phyloP scores from a whole-genome alignment of 805 yeast species.

The Barnettozyma vustinii region DNA sequence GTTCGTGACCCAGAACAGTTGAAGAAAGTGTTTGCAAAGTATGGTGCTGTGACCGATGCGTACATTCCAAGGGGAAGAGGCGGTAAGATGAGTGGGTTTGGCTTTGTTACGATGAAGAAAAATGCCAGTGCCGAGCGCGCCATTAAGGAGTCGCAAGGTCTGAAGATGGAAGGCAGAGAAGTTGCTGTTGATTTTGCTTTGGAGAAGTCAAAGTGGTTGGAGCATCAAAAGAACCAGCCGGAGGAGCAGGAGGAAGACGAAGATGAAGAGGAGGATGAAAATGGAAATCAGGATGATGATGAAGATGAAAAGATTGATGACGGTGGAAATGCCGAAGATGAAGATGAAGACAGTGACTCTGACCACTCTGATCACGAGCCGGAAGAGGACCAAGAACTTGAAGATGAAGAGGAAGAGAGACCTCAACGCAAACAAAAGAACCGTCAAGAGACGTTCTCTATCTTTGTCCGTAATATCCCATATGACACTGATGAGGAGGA shows the following conservation, averaged over 20 bases:
- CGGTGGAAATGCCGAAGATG: constrained; percentile 24
- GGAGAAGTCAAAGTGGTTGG: constrained; percentile 81
- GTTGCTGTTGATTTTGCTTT: constrained; percentile 94
- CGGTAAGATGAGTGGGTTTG: constrained; percentile 92
- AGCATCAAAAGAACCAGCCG: constrained; percentile 40
- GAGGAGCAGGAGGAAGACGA: constrained; percentile 35
- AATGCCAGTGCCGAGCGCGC: constrained; percentile 74
- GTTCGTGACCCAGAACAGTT: constrained; percentile 72
- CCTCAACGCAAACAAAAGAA: constrained; percentile 39
- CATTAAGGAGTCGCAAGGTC: constrained; percentile 63
- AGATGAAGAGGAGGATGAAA: constrained; percentile 29
- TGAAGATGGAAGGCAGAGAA: constrained; percentile 81
- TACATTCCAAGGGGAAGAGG: constrained; percentile 83
- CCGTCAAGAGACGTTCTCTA: constrained; percentile 62
- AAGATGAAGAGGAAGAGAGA: constrained; percentile 29
- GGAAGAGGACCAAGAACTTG: not conserved
- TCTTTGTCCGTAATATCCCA: constrained; percentile 90
- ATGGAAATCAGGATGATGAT: constrained; percentile 27
- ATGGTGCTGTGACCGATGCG: constrained; percentile 84
- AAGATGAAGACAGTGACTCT: constrained; percentile 25
- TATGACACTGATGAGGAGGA: constrained; percentile 86
- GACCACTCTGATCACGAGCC: constrained; percentile 18
- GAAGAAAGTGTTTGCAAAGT: constrained; percentile 63
- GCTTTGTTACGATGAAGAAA: constrained; percentile 85
- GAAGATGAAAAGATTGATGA: constrained; percentile 22